phyloP scores from a whole-genome alignment of 1,284 basidiomycete species.

The Mycosarcoma mackinlayi region DNA sequence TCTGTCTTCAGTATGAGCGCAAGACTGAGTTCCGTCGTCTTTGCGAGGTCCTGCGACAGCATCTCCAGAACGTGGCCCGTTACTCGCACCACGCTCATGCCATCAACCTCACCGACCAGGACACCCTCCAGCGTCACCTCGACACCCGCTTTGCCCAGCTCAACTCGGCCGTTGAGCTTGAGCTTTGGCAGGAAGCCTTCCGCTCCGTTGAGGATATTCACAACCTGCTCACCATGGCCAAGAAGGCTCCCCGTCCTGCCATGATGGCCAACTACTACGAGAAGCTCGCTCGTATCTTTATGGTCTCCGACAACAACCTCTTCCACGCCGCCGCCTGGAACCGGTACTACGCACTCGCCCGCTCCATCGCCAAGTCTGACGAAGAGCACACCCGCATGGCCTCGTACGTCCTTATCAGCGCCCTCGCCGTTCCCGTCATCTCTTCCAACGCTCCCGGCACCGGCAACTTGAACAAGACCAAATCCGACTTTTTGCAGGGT shows the following conservation, averaged over 20 bases:
- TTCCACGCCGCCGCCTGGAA: conserved; percentile 98
- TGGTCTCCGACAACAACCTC: conserved; percentile 83
- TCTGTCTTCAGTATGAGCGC: conserved; percentile 91
- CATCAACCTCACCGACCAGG: conserved; percentile 97
- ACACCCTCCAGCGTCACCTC: conserved; percentile 94
- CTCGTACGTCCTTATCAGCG: conserved; percentile 90
- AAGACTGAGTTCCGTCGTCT: conserved; percentile 98
- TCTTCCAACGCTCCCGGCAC: conserved; percentile 71
- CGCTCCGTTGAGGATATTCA: conserved; percentile 98
- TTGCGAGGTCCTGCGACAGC: conserved; percentile 94
- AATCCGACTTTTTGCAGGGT: conserved; percentile 74
- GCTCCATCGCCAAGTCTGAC: conserved; percentile 69
- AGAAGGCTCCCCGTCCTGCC: conserved; percentile 86
- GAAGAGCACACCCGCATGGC: conserved; percentile 85
- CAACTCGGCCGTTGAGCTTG: conserved; percentile 96
- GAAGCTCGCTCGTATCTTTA: conserved; percentile 94
- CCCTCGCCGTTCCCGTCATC: conserved; percentile 92
- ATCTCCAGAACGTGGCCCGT: conserved; percentile 93
- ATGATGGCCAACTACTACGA: conserved; percentile 99
- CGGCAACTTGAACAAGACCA: conserved; percentile 72
- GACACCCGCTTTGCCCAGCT: conserved; percentile 98
- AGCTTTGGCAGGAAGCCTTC: conserved; percentile 99
- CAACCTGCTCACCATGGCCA: conserved; percentile 87
- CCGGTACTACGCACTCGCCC: conserved; percentile 74
- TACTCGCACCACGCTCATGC: conserved; percentile 93